Conservation (phyloP, 805 yeast species). For the Tetrapisispora pingtungensis region DNA sequence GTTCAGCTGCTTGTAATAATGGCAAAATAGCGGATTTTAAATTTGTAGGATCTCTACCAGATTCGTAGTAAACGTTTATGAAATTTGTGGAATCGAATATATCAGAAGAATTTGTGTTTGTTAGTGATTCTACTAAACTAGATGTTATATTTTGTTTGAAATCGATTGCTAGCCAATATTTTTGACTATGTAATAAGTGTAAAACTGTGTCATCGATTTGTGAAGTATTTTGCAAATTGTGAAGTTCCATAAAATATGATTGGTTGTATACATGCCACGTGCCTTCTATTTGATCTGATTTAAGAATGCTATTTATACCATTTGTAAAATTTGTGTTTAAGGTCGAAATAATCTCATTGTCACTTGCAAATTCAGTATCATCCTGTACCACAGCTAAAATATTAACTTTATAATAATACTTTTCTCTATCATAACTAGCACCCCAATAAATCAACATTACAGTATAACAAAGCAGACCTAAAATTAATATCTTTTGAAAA, state of each 20-base stretch:
- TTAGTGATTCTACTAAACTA: constrained; percentile 18
- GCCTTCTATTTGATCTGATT: constrained; percentile 8
- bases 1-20: constrained; percentile 31
- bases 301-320: background rate
- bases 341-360: constrained; percentile 1
- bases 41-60: constrained; percentile 51
- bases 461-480: constrained; percentile 16
- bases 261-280: constrained; percentile 26
- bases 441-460: constrained; percentile 31
- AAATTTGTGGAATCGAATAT: constrained; percentile 13
- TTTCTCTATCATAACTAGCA: constrained; percentile 24
- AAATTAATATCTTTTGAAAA: constrained; percentile 3
- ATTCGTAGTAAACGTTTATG: constrained; percentile 41
- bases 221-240: constrained; percentile 10
- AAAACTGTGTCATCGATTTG: constrained; percentile 31
- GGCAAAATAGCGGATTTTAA: constrained; percentile 39
- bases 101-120: constrained; percentile 7
- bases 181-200: constrained; percentile 40
- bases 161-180: constrained; percentile 55
- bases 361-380: constrained; percentile 4
- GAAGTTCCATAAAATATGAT: constrained; percentile 16
- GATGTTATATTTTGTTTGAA: constrained; percentile 40
- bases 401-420: constrained; percentile 17
- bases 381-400: constrained; percentile 31
- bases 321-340: constrained; percentile 2